Percentiles rank a stretch among this genome's conserved stretches.
Evolutionary conservation across 306 rosid genomes (phyloP).

Genomic region (Gastrolobium bilobum): DNA sequence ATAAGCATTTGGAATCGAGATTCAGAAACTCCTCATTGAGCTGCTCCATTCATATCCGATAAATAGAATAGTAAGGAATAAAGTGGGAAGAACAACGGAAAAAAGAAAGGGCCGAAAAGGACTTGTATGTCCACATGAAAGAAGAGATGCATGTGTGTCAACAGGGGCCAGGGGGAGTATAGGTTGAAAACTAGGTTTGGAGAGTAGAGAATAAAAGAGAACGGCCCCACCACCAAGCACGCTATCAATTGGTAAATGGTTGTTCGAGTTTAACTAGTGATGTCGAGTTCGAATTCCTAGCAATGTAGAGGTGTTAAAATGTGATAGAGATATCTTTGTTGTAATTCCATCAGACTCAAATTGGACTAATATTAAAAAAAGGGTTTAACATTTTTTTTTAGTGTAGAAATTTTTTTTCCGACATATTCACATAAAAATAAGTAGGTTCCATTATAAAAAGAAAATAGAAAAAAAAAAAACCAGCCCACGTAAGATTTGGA

Average conservation of each 20-base stretch:
- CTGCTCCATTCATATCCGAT: background rate
- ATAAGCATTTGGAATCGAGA: background rate
- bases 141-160: conserved; percentile 40
- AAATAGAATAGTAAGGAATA: background rate
- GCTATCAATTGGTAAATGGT: no score
- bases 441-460: no score
- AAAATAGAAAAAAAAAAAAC: no score
- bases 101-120: conserved; percentile 4
- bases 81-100: background rate
- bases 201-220: background rate
- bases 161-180: conserved; percentile 10
- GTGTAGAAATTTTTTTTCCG: no score
- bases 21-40: background rate
- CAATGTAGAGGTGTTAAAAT: no score
- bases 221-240: background rate
- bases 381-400: no score
- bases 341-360: no score
- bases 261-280: no score
- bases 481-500: conserved; percentile 35
- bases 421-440: no score
- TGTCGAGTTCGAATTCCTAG: no score
- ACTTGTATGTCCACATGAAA: background rate
- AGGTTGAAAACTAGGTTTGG: conserved; percentile 9
- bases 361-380: no score
- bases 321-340: no score